Evolutionary conservation across 2,329 filamentous ascomycete genomes (phyloP).

Genomic region (Elsinoe australis): DNA sequence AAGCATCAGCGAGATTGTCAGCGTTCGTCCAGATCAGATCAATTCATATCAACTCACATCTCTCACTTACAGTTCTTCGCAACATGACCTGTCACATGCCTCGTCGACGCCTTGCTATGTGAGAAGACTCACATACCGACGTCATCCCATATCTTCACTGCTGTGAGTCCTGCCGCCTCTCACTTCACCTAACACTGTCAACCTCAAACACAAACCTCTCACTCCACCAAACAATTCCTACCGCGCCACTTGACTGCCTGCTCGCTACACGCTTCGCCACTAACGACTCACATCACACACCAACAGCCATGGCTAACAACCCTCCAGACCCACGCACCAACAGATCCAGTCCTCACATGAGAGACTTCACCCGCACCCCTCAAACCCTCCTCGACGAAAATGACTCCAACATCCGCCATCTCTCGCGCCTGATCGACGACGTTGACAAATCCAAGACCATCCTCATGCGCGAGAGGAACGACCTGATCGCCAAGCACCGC

Average conservation of each 20-base stretch:
- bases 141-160: background rate
- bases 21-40: background rate
- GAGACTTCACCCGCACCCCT: too few species aligned
- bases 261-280: too few species aligned
- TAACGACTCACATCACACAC: too few species aligned
- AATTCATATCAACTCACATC: background rate
- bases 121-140: background rate
- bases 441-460: too few species aligned
- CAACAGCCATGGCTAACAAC: background rate
- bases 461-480: too few species aligned
- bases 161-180: background rate
- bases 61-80: too few species aligned
- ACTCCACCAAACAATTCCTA: too few species aligned
- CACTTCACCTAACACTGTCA: background rate
- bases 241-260: too few species aligned
- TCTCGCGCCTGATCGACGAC: background rate
- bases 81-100: background rate
- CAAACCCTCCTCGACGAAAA: background rate
- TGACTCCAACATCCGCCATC: background rate
- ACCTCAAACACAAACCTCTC: background rate
- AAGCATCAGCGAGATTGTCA: background rate
- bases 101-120: background rate
- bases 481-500: too few species aligned
- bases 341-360: background rate
- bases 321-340: background rate